phyloP scores from a whole-genome alignment of 176 grass and related monocot species.

The Oryza longistaminata region DNA sequence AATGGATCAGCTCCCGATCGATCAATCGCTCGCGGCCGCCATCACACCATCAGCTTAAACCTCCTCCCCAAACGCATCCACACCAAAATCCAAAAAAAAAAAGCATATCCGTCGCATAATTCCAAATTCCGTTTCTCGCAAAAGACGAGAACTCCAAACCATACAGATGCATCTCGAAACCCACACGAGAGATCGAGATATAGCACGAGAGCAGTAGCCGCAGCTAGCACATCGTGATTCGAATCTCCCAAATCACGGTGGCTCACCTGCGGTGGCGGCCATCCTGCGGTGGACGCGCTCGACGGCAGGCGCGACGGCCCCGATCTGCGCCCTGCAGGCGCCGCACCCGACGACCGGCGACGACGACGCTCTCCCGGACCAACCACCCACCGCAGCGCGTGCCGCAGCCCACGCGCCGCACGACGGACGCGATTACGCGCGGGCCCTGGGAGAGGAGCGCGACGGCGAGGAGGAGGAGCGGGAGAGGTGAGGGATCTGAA shows the following conservation, averaged over 20 bases:
- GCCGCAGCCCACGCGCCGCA: conserved; percentile 9
- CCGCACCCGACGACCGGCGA: neutral
- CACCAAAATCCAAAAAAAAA: neutral
- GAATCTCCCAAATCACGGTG: neutral
- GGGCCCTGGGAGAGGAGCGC: conserved; percentile 18
- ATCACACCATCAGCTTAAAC: neutral
- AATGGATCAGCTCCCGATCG: neutral
- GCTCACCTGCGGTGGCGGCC: conserved; percentile 58
- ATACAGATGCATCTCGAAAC: neutral
- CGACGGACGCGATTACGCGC: conserved; percentile 27
- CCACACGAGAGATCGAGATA: neutral
- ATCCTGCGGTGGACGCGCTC: conserved; percentile 66
- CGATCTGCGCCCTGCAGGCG: conserved; percentile 48
- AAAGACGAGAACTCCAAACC: no score
- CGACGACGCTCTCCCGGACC: neutral
- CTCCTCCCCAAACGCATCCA: no score
- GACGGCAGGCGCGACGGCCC: conserved; percentile 36
- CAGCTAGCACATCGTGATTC: neutral
- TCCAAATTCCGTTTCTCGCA: no score
- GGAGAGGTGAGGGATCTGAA: conserved; percentile 55
- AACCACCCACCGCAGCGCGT: neutral
- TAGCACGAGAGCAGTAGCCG: neutral
- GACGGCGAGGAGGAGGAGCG: neutral
- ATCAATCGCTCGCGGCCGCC: no score
- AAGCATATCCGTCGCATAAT: neutral